These are phyloP conservation scores for Botryosphaeria dothidea DNA, from an alignment of 2,329 filamentous ascomycete genomes.

Conservation along the genomic window DNA sequence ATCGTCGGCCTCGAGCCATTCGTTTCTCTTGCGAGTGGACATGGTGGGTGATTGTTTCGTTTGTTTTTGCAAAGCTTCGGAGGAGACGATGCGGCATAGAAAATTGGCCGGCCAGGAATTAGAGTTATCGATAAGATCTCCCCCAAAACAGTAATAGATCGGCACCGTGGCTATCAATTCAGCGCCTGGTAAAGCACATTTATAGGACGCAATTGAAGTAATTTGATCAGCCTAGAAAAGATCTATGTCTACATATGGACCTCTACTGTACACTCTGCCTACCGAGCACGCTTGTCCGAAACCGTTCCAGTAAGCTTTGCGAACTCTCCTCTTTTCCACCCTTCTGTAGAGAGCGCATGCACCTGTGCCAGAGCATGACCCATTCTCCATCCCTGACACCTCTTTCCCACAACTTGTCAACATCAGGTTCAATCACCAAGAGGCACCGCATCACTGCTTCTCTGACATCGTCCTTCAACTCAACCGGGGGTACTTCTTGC, in stretches of 20 bases:
- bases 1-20: conserved; percentile 61
- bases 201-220: too few relatives aligned
- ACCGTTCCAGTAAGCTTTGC: background rate
- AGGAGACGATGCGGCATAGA: conserved; percentile 3
- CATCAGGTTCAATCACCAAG: conserved; percentile 54
- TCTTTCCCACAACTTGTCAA: conserved; percentile 33
- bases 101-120: background rate
- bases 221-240: too few relatives aligned
- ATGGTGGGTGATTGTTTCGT: conserved; percentile 44
- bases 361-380: background rate
- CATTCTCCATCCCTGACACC: background rate
- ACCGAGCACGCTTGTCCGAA: background rate
- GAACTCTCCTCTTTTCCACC: background rate
- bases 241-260: background rate
- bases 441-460: conserved; percentile 57
- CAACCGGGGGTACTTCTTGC: conserved; percentile 54
- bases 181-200: too few relatives aligned
- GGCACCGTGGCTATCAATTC: background rate
- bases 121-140: conserved; percentile 3
- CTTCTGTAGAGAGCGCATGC: background rate
- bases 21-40: conserved; percentile 69
- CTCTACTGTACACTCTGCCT: background rate
- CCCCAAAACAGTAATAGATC: background rate
- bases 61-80: background rate
- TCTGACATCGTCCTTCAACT: conserved; percentile 47